Conservation (phyloP, 805 yeast genomes). For the Teunomyces kruisii region DNA sequence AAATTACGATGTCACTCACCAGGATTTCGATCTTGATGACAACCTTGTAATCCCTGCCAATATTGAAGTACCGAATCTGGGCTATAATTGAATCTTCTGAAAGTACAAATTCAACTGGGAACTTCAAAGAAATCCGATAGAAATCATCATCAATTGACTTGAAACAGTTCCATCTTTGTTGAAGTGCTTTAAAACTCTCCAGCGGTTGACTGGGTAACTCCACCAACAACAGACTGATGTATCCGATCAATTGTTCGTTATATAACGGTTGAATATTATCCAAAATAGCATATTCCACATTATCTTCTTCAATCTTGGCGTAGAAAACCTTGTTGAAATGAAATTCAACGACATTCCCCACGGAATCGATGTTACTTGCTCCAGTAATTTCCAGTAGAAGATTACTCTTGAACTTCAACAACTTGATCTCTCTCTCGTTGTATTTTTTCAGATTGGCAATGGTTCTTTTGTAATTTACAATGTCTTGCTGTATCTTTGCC, state of each 20-base stretch:
- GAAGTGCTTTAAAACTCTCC: neutral
- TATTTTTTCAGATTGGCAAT: slow-evolving; percentile 16
- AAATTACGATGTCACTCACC: neutral
- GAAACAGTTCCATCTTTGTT: slow-evolving; percentile 6
- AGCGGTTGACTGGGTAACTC: neutral
- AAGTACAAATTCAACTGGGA: slow-evolving; percentile 21
- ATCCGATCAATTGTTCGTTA: neutral
- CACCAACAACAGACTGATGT: neutral
- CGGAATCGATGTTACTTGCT: slow-evolving; percentile 16
- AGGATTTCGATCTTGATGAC: slow-evolving; percentile 5
- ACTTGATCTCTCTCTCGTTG: slow-evolving; percentile 19
- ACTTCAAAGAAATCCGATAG: slow-evolving; percentile 26
- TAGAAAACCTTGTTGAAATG: slow-evolving; percentile 4
- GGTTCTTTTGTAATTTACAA: slow-evolving; percentile 10
- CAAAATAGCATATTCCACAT: neutral
- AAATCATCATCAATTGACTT: slow-evolving; percentile 28
- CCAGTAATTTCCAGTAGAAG: slow-evolving; percentile 27
- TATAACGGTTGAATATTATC: neutral
- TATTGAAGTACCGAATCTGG: slow-evolving; percentile 16
- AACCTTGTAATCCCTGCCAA: slow-evolving; percentile 13
- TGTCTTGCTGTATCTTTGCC: slow-evolving; percentile 9
- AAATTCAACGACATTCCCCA: slow-evolving; percentile 4
- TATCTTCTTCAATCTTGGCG: slow-evolving; percentile 2
- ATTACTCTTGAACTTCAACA: slow-evolving; percentile 19
- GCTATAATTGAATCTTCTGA: slow-evolving; percentile 10